A percentile compares a stretch with the other conserved stretches of the same genome.
phyloP scores from a whole-genome alignment of 768 basidiomycete species.

The Macrolepiota fuliginosa region DNA sequence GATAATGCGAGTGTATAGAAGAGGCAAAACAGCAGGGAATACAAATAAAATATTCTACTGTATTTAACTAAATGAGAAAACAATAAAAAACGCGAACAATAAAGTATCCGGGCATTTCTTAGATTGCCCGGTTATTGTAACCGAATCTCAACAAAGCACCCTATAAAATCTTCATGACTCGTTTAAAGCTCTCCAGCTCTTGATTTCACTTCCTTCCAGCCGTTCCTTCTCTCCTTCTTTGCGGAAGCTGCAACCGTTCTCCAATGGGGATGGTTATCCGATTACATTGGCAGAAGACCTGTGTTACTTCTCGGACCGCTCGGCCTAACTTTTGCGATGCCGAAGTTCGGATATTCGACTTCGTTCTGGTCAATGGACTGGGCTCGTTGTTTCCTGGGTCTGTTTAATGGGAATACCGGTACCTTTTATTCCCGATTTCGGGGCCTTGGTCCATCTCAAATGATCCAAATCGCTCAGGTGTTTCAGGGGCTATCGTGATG shows the following conservation, averaged over 20 bases:
- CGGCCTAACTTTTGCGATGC: conserved; percentile 36
- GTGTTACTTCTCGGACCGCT: conserved; percentile 40
- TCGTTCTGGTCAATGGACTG: conserved; percentile 31
- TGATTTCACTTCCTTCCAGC: not conserved
- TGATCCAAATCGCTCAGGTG: conserved; percentile 25
- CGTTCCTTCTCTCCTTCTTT: conserved; percentile 31
- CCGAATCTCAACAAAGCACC: too few relatives aligned
- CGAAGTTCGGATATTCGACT: conserved; percentile 40
- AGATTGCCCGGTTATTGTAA: too few relatives aligned
- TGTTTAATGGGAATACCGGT: conserved; percentile 37
- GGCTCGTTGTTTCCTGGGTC: conserved; percentile 32
- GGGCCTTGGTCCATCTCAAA: not conserved
- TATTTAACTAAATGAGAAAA: too few relatives aligned
- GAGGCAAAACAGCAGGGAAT: too few relatives aligned
- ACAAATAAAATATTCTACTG: too few relatives aligned
- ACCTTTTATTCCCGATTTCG: not conserved
- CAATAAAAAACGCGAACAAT: too few relatives aligned
- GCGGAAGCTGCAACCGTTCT: conserved; percentile 41
- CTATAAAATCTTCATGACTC: not conserved
- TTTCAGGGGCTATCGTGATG: conserved; percentile 42
- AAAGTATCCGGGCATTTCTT: too few relatives aligned
- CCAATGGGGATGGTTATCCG: conserved; percentile 44
- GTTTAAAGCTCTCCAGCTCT: not conserved
- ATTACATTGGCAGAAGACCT: conserved; percentile 40
- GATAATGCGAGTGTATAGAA: too few relatives aligned